These are phyloP conservation scores for Salix koriyanagi DNA, from an alignment of 345 rosid genomes.

Conservation along the genomic window DNA sequence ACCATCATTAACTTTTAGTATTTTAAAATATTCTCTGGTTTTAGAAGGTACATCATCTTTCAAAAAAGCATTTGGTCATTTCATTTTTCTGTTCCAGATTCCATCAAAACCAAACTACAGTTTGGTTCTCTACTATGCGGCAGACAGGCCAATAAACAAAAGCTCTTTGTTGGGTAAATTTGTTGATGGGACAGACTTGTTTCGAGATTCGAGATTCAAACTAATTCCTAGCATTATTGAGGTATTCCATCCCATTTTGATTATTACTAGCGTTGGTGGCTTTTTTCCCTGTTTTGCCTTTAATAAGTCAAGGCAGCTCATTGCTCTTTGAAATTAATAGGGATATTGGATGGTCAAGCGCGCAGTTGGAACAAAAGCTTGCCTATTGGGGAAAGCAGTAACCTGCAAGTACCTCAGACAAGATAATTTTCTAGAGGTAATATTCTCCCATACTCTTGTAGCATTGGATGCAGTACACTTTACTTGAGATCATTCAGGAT, in stretches of 20 bases:
- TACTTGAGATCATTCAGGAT: not conserved
- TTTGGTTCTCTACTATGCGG: slow-evolving; percentile 81
- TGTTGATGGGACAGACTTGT: slow-evolving; percentile 72
- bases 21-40: not conserved
- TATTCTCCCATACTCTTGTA: not conserved
- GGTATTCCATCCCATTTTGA: slow-evolving; percentile 36
- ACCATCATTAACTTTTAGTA: not conserved
- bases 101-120: slow-evolving; percentile 94
- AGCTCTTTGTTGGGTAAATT: slow-evolving; percentile 75
- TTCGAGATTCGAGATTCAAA: slow-evolving; percentile 86
- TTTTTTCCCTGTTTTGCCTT: slow-evolving; percentile 3
- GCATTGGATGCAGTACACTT: not conserved
- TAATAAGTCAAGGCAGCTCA: not conserved
- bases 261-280: not conserved
- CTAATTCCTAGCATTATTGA: slow-evolving; percentile 88
- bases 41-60: slow-evolving; percentile 2
- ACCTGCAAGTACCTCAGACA: slow-evolving; percentile 89
- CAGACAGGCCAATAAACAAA: slow-evolving; percentile 76
- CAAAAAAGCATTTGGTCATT: slow-evolving; percentile 1
- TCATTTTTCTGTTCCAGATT: slow-evolving; percentile 43
- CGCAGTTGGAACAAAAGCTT: slow-evolving; percentile 96
- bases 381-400: slow-evolving; percentile 94
- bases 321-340: slow-evolving; percentile 34
- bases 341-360: slow-evolving; percentile 99
- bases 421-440: slow-evolving; percentile 90